Base-by-base conservation (phyloP, 441 rosid species). In the Brassica hybrid region DNA sequence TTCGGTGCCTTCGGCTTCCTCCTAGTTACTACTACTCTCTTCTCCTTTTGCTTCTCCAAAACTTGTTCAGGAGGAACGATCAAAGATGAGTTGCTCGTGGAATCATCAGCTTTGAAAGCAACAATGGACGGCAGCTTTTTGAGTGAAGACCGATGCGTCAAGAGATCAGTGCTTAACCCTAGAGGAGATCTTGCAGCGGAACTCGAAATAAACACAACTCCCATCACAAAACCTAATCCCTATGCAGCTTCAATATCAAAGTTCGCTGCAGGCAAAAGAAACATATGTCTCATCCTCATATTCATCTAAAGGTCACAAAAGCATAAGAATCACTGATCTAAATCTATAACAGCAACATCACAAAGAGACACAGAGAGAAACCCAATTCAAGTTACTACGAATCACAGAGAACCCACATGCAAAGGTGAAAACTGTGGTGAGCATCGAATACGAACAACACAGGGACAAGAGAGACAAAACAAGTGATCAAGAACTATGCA, bases 141-240 rank as follows among this genome's bases (percentile, higher is more conserved):
- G 2, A 60, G 36, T 12, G 84, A 59, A n/a, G 83, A 79, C 58
- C 85, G 84, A 12, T 80, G 79, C 8, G 77, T 84, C 7, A 86
- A 80, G 59, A 87, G 73, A 60, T 85, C 85, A 1, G 74, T 69
- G 82, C 82, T 74, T 58, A 90, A 82, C 72, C 97, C 89, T 12
- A 92, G 57, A 16, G 92, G 88, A 17, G 94, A 83, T 60, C 88
- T 83, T 50, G 97, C 84, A 74, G 93, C 93, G 69, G 98, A 86
- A 83, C 93, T 91, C 75, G 97, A 91, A 66, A 91, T 79, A 72
- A 87, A 85, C 67, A 94, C 89, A 83, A 91, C 95, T 89, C 93
- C 97, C 98, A 94, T 94, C 57, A 85, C 90, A 27, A 74, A 21
- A 21, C 23, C 23, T 21, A 21, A 21, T 21, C 23, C n/a, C 23